phyloP scores from a whole-genome alignment of 1,139 yeast species.

The Geotrichum reessii region DNA sequence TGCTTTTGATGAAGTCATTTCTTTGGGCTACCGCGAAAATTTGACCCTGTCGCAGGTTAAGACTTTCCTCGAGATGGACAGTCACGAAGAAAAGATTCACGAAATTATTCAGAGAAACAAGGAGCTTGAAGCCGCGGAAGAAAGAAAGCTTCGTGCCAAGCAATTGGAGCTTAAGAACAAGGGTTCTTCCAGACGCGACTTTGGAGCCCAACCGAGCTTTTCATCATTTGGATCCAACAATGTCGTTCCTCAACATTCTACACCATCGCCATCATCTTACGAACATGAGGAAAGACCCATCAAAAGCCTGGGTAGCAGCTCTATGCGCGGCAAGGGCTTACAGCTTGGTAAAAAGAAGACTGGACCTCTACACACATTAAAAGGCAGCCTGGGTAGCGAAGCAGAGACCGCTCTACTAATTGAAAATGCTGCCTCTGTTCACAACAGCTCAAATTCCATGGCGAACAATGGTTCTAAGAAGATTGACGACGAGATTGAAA shows the following conservation, averaged over 20 bases:
- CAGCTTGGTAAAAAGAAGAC: slow-evolving; percentile 68
- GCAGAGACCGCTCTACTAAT: slow-evolving; percentile 33
- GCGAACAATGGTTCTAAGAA: slow-evolving; percentile 24
- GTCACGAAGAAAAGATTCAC: slow-evolving; percentile 97
- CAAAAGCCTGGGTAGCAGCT: slow-evolving; percentile 20
- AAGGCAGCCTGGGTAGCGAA: slow-evolving; percentile 32
- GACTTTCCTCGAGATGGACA: slow-evolving; percentile 93
- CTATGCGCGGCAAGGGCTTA: slow-evolving; percentile 66
- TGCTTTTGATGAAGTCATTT: slow-evolving; percentile 91
- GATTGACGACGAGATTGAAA: slow-evolving; percentile 30
- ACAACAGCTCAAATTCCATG: slow-evolving; percentile 3
- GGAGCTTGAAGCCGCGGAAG: slow-evolving; percentile 95
- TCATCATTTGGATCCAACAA: slow-evolving; percentile 7
- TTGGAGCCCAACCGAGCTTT: slow-evolving; percentile 16
- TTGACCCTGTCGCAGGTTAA: slow-evolving; percentile 75
- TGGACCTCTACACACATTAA: slow-evolving; percentile 41
- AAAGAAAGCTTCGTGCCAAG: slow-evolving; percentile 91
- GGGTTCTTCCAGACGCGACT: slow-evolving; percentile 13
- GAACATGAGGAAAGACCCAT: slow-evolving; percentile 12
- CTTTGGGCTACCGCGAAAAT: slow-evolving; percentile 86
- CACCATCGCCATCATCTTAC: slow-evolving; percentile 10
- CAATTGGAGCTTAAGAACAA: slow-evolving; percentile 56
- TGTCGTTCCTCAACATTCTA: background rate
- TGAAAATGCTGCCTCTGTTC: slow-evolving; percentile 19
- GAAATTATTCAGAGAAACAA: slow-evolving; percentile 95